These are phyloP conservation scores for Heterobasidion annosum DNA, from an alignment of 1,284 basidiomycete species.

Conservation along the genomic window DNA sequence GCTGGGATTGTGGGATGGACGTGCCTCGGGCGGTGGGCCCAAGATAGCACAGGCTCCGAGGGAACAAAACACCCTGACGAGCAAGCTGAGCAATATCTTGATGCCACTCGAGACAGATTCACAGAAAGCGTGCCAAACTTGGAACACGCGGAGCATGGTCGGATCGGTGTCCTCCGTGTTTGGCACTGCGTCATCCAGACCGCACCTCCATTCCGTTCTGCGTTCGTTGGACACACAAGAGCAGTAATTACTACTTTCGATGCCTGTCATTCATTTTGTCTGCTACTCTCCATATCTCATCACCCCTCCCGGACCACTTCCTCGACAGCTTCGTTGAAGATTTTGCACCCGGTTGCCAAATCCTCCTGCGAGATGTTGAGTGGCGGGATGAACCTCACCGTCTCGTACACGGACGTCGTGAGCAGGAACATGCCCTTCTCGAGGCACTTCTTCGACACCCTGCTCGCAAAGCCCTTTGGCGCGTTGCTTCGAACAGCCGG, in stretches of 20 bases:
- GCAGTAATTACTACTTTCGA: too few relatives aligned
- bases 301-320: conserved; percentile 51
- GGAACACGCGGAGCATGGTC: too few relatives aligned
- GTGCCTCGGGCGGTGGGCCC: background rate
- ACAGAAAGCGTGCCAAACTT: too few relatives aligned
- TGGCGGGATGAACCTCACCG: conserved; percentile 73
- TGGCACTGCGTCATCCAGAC: background rate
- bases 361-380: conserved; percentile 58
- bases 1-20: background rate
- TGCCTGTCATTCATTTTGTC: too few relatives aligned
- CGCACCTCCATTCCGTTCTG: background rate
- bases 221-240: background rate
- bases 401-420: conserved; percentile 75
- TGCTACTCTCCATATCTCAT: background rate
- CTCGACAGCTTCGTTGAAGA: conserved; percentile 54
- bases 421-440: conserved; percentile 78
- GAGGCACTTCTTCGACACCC: conserved; percentile 76
- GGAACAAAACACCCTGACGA: background rate
- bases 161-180: background rate
- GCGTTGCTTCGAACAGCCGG: conserved; percentile 28
- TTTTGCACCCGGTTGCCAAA: conserved; percentile 46
- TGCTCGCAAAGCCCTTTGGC: conserved; percentile 60
- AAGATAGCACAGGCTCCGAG: background rate
- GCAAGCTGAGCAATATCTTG: too few relatives aligned
- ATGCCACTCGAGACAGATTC: too few relatives aligned